Percentiles rank a stretch among this genome's conserved stretches.
Conservation (phyloP, 768 basidiomycete genomes). For the Auriculariales sp. region DNA sequence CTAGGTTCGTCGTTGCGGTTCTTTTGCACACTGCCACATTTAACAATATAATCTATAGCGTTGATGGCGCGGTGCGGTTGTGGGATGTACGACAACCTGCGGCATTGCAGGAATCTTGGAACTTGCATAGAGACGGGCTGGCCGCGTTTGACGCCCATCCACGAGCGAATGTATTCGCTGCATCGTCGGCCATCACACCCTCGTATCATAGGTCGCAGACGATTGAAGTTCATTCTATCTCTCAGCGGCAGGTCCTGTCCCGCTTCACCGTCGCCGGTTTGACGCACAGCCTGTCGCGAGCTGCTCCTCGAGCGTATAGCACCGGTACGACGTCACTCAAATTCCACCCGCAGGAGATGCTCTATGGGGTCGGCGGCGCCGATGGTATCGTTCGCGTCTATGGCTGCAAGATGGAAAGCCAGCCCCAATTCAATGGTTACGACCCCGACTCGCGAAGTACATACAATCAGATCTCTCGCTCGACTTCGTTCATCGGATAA, state of each 20-base stretch:
- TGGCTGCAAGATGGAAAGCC: slow-evolving; percentile 6
- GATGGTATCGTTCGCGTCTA: slow-evolving; percentile 35
- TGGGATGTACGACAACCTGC: slow-evolving; percentile 75
- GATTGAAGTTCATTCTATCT: slow-evolving; percentile 43
- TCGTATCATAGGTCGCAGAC: slow-evolving; percentile 55
- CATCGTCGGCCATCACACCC: slow-evolving; percentile 43
- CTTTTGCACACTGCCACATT: background rate
- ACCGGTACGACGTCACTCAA: slow-evolving; percentile 47
- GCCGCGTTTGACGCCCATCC: slow-evolving; percentile 81
- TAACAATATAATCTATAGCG: slow-evolving; percentile 25
- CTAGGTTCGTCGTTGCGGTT: slow-evolving; percentile 41
- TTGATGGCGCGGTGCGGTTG: slow-evolving; percentile 79
- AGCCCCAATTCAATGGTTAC: too few relatives aligned
- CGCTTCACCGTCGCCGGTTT: slow-evolving; percentile 42
- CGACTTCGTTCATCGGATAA: too few relatives aligned
- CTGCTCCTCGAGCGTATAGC: slow-evolving; percentile 41
- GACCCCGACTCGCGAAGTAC: too few relatives aligned
- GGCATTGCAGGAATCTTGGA: slow-evolving; percentile 43
- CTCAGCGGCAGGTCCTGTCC: slow-evolving; percentile 24
- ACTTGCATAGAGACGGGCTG: slow-evolving; percentile 55
- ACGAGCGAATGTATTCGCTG: slow-evolving; percentile 68
- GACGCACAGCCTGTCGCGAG: slow-evolving; percentile 28
- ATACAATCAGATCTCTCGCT: too few relatives aligned
- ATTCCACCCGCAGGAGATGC: slow-evolving; percentile 82
- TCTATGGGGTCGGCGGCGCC: slow-evolving; percentile 57